phyloP scores from a whole-genome alignment of 352 stramenopile species.

The Thalassiosira pacifica region DNA sequence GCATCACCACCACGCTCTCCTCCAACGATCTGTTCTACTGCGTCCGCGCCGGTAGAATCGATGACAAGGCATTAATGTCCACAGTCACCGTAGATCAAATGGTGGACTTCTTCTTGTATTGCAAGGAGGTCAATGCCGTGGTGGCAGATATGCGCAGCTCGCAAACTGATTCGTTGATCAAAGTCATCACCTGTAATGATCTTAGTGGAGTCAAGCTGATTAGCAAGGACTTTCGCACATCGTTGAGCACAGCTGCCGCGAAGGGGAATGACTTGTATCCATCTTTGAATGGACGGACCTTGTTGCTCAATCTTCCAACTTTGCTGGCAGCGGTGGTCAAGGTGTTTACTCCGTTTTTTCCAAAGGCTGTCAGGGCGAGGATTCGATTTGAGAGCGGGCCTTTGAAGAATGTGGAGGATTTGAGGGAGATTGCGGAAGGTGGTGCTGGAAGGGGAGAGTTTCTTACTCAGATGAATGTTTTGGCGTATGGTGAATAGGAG shows the following conservation, averaged over 20 bases:
- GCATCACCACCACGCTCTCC: conserved; percentile 67
- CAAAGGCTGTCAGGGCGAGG: conserved; percentile 68
- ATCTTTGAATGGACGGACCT: conserved; percentile 71
- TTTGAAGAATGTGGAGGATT: conserved; percentile 62
- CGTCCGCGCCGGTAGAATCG: conserved; percentile 83
- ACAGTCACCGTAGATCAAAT: conserved; percentile 71
- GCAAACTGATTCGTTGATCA: conserved; percentile 66
- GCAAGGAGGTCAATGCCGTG: conserved; percentile 81
- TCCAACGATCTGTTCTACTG: conserved; percentile 81
- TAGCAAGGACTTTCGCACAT: conserved; percentile 75
- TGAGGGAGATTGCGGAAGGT: conserved; percentile 35
- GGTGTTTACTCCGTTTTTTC: conserved; percentile 86
- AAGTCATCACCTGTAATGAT: conserved; percentile 83
- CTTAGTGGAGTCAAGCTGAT: conserved; percentile 80
- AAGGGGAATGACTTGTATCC: conserved; percentile 78
- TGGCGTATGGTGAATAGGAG: conserved; percentile 33
- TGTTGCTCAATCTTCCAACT: conserved; percentile 82
- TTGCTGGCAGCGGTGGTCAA: conserved; percentile 78
- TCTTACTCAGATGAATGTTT: conserved; percentile 23
- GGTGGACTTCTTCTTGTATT: conserved; percentile 85
- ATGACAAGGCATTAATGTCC: conserved; percentile 82
- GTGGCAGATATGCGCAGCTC: conserved; percentile 75
- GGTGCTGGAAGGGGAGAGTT: conserved; percentile 32
- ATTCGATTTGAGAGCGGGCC: conserved; percentile 77
- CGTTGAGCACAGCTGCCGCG: conserved; percentile 69